Evolutionary conservation across 176 grass and related monocot genomes (phyloP).

Genomic region (Alopecurus myosuroides): DNA sequence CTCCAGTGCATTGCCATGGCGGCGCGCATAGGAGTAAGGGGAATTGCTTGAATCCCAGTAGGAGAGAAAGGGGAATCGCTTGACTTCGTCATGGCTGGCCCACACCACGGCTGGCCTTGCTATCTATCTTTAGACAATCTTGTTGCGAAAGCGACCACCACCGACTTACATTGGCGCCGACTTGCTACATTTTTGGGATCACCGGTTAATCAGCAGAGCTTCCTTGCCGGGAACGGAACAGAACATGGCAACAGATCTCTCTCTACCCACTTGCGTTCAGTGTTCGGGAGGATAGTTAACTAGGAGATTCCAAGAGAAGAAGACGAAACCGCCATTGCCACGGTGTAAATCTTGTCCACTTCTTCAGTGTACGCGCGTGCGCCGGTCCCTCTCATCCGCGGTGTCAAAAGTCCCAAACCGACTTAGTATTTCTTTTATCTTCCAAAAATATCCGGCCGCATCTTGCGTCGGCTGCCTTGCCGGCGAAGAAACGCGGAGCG

Average conservation of each 20-base stretch:
- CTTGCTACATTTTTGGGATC: conserved; percentile 10
- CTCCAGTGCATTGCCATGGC: not conserved
- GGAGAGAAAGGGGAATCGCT: not conserved
- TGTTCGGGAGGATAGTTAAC: not conserved
- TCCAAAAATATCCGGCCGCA: not conserved
- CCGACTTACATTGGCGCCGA: conserved; percentile 10
- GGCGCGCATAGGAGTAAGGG: not conserved
- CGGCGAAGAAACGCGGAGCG: conserved; percentile 27
- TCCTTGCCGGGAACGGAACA: conserved; percentile 25
- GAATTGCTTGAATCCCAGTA: not conserved
- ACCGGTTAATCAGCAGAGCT: not conserved
- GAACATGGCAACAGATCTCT: conserved; percentile 8
- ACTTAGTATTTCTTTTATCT: not conserved
- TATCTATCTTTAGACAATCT: not conserved
- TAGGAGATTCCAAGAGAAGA: not conserved
- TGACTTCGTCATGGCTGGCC: not conserved
- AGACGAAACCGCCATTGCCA: not conserved
- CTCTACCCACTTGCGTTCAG: not conserved
- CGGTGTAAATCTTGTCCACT: not conserved
- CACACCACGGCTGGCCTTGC: not conserved
- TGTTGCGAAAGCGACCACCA: conserved; percentile 3
- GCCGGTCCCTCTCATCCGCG: conserved; percentile 13
- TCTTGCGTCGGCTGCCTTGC: conserved; percentile 22
- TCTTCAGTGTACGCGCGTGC: not conserved
- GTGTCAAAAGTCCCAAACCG: conserved; percentile 3